Percentiles rank a stretch among this genome's conserved stretches.
Evolutionary conservation across 2,329 filamentous ascomycete genomes (phyloP).

Genomic region (Ophiocordyceps polyrhachis-furcata): DNA sequence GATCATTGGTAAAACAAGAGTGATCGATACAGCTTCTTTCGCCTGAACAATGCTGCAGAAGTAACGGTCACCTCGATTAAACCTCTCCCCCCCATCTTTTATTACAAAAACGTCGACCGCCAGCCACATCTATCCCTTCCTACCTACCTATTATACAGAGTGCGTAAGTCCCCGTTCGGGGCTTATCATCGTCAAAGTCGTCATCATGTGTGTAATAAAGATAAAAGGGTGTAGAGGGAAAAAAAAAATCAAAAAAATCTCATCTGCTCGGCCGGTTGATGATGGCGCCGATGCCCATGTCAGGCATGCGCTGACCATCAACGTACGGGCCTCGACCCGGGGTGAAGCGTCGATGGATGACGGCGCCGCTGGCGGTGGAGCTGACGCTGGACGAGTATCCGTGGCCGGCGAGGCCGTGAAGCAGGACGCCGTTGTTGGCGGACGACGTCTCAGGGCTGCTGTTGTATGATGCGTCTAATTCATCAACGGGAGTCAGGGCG

Average conservation of each 20-base stretch:
- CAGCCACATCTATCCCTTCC: background rate
- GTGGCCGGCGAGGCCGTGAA: conserved; percentile 10
- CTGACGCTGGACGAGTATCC: conserved; percentile 37
- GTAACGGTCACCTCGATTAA: too few species aligned
- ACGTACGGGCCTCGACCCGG: conserved; percentile 19
- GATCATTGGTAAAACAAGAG: too few species aligned
- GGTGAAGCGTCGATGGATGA: conserved; percentile 13
- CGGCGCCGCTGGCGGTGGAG: conserved; percentile 21
- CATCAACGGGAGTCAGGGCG: conserved; percentile 39
- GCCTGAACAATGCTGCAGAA: too few species aligned
- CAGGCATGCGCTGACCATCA: conserved; percentile 28
- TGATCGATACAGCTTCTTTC: too few species aligned
- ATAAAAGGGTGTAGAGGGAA: background rate
- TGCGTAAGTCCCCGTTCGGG: background rate
- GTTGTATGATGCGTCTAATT: conserved; percentile 38
- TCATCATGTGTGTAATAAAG: background rate
- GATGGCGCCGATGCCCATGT: conserved; percentile 42
- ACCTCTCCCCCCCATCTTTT: too few species aligned
- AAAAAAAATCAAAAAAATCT: background rate
- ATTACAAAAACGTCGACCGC: too few species aligned
- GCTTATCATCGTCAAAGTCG: background rate
- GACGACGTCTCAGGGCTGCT: conserved; percentile 34
- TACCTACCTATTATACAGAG: background rate
- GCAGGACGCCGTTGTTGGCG: conserved; percentile 3
- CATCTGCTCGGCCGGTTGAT: conserved; percentile 29